phyloP scores from a whole-genome alignment of 305 asterid species.

The Solanum hybrid region DNA sequence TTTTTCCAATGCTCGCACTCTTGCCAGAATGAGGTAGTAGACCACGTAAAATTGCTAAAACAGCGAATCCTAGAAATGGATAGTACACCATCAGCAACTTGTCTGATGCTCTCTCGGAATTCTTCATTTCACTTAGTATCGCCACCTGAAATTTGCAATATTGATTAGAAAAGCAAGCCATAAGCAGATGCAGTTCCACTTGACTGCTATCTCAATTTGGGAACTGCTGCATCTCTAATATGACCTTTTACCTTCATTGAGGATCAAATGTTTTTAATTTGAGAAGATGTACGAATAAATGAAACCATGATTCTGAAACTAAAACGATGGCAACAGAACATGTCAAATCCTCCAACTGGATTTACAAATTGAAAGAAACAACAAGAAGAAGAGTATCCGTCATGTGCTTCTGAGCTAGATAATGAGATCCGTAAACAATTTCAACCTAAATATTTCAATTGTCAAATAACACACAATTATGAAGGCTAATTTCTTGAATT shows the following conservation, averaged over 20 bases:
- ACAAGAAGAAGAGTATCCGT: too few relatives aligned
- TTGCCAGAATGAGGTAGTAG: constrained; percentile 35
- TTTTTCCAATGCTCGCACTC: constrained; percentile 29
- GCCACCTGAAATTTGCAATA: constrained; percentile 43
- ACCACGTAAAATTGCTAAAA: constrained; percentile 66
- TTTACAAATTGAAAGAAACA: too few relatives aligned
- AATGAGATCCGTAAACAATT: neutral
- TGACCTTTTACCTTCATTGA: neutral
- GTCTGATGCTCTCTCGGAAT: constrained; percentile 56
- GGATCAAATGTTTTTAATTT: neutral
- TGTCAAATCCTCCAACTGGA: neutral
- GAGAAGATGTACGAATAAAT: neutral
- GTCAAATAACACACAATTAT: neutral
- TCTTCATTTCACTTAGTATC: constrained; percentile 48
- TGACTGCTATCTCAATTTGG: neutral
- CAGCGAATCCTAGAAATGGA: constrained; percentile 57
- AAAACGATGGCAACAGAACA: neutral
- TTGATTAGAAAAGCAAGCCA: constrained; percentile 6
- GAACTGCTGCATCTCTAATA: neutral
- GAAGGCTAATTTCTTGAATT: neutral
- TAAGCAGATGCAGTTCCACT: neutral
- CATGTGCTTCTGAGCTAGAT: neutral
- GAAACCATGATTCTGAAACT: neutral
- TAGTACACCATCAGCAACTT: constrained; percentile 45
- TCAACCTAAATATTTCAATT: neutral